Evolutionary conservation across 768 basidiomycete species (phyloP).

Genomic region (Trichaptum fuscoviolaceum): DNA sequence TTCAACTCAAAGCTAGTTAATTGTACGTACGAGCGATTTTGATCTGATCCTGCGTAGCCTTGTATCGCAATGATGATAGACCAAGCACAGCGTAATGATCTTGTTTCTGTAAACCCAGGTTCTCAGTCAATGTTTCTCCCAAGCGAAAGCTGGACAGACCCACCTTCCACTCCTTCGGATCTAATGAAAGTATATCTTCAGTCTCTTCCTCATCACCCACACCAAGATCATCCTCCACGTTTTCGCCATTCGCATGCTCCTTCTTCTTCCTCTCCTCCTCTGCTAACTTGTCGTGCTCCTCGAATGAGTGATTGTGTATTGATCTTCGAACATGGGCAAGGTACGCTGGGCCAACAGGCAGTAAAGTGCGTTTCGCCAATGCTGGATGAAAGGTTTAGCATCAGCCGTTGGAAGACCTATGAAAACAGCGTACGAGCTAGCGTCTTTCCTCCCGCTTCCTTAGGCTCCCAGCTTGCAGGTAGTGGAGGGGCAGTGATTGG

Average conservation of each 20-base stretch:
- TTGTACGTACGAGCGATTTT: constrained; percentile 83
- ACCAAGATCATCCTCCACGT: constrained; percentile 78
- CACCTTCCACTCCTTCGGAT: constrained; percentile 99
- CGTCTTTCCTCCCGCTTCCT: constrained; percentile 29
- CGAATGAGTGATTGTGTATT: constrained; percentile 73
- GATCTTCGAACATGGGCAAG: constrained; percentile 75
- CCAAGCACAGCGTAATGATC: constrained; percentile 98
- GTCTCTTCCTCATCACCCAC: constrained; percentile 89
- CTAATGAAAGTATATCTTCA: constrained; percentile 60
- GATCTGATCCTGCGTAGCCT: constrained; percentile 86
- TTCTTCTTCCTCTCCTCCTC: constrained; percentile 48
- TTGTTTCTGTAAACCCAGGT: constrained; percentile 64
- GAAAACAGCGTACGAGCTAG: constrained; percentile 25
- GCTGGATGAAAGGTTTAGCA: constrained; percentile 21
- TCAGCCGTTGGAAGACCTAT: constrained; percentile 10
- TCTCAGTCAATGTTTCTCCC: background rate
- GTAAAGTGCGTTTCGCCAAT: constrained; percentile 46
- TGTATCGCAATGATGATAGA: constrained; percentile 83
- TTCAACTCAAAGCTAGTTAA: background rate
- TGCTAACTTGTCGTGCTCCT: constrained; percentile 70
- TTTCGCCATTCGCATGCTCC: constrained; percentile 39
- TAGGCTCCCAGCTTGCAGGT: constrained; percentile 40
- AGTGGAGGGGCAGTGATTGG: constrained; percentile 37
- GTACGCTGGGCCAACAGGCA: constrained; percentile 87
- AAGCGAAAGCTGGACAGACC: constrained; percentile 12